phyloP scores from a whole-genome alignment of 2,329 filamentous ascomycete genomes.

The Colletotrichum musicola region DNA sequence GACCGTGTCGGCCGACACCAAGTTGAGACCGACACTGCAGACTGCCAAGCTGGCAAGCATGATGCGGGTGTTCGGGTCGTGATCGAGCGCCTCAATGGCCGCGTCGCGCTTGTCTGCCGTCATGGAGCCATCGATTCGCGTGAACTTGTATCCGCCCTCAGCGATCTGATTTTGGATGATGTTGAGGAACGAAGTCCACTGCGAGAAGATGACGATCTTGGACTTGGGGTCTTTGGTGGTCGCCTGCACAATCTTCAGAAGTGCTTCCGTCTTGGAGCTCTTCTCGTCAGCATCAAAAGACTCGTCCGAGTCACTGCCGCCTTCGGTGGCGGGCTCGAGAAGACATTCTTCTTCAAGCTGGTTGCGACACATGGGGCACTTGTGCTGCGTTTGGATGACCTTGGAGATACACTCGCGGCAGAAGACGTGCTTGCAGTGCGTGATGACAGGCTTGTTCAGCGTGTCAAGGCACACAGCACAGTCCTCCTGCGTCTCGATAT shows the following conservation, averaged over 20 bases:
- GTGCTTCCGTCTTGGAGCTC: slow-evolving; percentile 85
- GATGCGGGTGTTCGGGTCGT: slow-evolving; percentile 76
- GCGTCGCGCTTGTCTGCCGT: slow-evolving; percentile 76
- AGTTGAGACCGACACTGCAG: slow-evolving; percentile 87
- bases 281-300: slow-evolving; percentile 73
- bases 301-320: slow-evolving; percentile 58
- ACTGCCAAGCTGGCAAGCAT: slow-evolving; percentile 86
- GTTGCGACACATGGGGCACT: slow-evolving; percentile 87
- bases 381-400: slow-evolving; percentile 80
- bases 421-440: slow-evolving; percentile 85
- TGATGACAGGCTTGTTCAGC: slow-evolving; percentile 82
- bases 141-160: slow-evolving; percentile 70
- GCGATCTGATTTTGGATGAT: slow-evolving; percentile 78
- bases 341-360: slow-evolving; percentile 70
- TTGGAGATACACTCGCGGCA: slow-evolving; percentile 80
- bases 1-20: slow-evolving; percentile 88
- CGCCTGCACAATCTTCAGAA: slow-evolving; percentile 80
- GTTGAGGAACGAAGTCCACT: slow-evolving; percentile 82
- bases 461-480: slow-evolving; percentile 85
- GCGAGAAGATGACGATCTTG: slow-evolving; percentile 81
- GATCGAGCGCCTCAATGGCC: slow-evolving; percentile 76
- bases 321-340: slow-evolving; percentile 74
- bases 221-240: slow-evolving; percentile 72
- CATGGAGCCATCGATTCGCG: slow-evolving; percentile 87
- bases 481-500: slow-evolving; percentile 84